A percentile compares a stretch with the other conserved stretches of the same genome.
Evolutionary conservation across 2,329 filamentous ascomycete species (phyloP).

Genomic region (Diplodia scrobiculata): DNA sequence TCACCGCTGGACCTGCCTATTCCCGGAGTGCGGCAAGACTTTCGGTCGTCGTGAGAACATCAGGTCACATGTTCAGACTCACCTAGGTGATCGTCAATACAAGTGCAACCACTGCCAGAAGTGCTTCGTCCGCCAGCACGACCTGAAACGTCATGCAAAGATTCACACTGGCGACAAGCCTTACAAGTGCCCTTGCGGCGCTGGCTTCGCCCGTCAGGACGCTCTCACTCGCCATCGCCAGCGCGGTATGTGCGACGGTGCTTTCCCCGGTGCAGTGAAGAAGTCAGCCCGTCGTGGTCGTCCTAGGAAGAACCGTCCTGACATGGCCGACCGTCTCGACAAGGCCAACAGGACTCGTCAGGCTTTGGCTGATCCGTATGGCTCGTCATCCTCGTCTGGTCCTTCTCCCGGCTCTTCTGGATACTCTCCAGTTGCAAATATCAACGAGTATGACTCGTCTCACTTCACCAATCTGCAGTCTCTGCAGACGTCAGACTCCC

Average conservation of each 20-base stretch:
- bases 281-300: slow-evolving; percentile 68
- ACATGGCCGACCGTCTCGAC: slow-evolving; percentile 59
- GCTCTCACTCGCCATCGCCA: slow-evolving; percentile 92
- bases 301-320: slow-evolving; percentile 64
- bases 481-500: slow-evolving; percentile 21
- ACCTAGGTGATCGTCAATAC: slow-evolving; percentile 93
- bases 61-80: slow-evolving; percentile 96
- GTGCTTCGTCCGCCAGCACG: slow-evolving; percentile 95
- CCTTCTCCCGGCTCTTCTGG: slow-evolving; percentile 26
- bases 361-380: slow-evolving; percentile 41
- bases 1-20: slow-evolving; percentile 54
- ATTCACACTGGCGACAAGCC: slow-evolving; percentile 97
- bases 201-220: slow-evolving; percentile 92
- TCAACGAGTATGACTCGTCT: slow-evolving; percentile 28
- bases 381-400: slow-evolving; percentile 38
- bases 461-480: slow-evolving; percentile 24
- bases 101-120: slow-evolving; percentile 91
- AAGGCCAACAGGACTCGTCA: slow-evolving; percentile 59
- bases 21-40: slow-evolving; percentile 75
- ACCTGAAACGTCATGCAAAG: slow-evolving; percentile 94
- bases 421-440: slow-evolving; percentile 26
- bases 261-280: slow-evolving; percentile 77
- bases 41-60: slow-evolving; percentile 99
- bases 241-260: slow-evolving; percentile 93
- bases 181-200: slow-evolving; percentile 90